Base-by-base conservation (phyloP, 2,329 filamentous ascomycete species). In the Cladosporium phlei region DNA sequence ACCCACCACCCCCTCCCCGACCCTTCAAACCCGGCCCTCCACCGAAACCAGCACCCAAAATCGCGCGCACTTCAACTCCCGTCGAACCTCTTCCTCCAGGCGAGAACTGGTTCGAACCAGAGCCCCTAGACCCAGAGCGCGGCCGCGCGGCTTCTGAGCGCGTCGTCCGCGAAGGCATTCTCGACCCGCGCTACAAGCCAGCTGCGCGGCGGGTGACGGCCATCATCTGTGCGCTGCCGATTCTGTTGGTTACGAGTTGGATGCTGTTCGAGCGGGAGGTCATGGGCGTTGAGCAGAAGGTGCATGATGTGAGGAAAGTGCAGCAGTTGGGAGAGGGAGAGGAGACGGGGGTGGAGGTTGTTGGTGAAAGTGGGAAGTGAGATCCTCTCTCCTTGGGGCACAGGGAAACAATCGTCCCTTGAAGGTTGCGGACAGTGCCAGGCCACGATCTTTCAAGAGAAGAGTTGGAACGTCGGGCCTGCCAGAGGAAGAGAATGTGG, bases 261-360 rank as follows among this genome's bases (percentile, higher is more conserved):
- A 56, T 60, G 47, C 38, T 64, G 29, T 60, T 51, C 20, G 50
- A 59, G 50, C 42, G 61, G 38, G 47, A 54, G 20, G 59, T 63
- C 38, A 42, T 46, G 48, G 58, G 59, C 9, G 58, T 59, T 45
- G 51, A 58, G 52, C 51, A 55, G 48, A 62, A 60, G 51, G 45
- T 35, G 21, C n/a, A 27, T 44, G 21, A 25, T 19, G 22, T 24
- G 21, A 43, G 35, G 39, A 17, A 21, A 29, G 38, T 24, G 35
- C 12, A 28, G 19, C 24, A 48, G 30, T 14, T 24, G 22, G 39
- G 28, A 3, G 38, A 21, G 17, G 38, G 17, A 11, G 27, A 6
- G 14, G 38, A 8, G 14, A 28, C 17, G n/a, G 38, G 27, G n/a
- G 40, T 44, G 11, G 30, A 34, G 14, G 29, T 33, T 19, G 40